Percentiles rank a stretch among this genome's conserved stretches.
Conservation (phyloP, 306 rosid species). For the Dryas octopetala region DNA sequence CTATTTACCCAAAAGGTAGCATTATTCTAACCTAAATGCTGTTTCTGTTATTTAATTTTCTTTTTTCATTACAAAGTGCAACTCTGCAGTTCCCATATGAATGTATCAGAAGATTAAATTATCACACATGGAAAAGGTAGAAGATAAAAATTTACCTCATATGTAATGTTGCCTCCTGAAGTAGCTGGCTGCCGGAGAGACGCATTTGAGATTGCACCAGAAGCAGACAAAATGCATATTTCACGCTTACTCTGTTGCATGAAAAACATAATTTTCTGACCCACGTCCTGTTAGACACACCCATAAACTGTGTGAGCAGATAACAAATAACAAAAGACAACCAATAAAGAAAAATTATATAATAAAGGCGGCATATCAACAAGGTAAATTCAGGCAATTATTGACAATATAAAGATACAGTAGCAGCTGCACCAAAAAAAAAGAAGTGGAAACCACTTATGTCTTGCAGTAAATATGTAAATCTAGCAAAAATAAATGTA, state of each 20-base stretch:
- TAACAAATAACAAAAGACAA: constrained; percentile 22
- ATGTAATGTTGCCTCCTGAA: constrained; percentile 84
- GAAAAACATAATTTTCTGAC: constrained; percentile 87
- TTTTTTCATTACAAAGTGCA: neutral
- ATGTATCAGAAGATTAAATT: neutral
- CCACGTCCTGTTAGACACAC: constrained; percentile 71
- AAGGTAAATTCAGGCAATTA: neutral
- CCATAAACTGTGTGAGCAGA: constrained; percentile 38
- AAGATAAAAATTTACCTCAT: constrained; percentile 62
- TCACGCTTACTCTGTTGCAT: constrained; percentile 96
- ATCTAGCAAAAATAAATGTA: too few species aligned
- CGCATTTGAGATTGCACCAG: constrained; percentile 85
- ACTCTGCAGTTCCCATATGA: neutral
- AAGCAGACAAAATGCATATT: constrained; percentile 87
- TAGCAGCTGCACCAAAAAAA: neutral
- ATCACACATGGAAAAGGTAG: neutral
- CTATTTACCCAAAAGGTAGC: too few species aligned
- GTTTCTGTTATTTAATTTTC: neutral
- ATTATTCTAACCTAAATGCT: neutral
- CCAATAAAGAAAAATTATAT: neutral
- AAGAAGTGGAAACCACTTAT: neutral
- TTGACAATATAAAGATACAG: neutral
- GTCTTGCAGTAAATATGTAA: too few species aligned
- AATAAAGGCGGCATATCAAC: neutral
- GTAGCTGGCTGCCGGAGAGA: constrained; percentile 93